Evolutionary conservation across 2,329 filamentous ascomycete genomes (phyloP).

Genomic region (Fusarium nematophilum): DNA sequence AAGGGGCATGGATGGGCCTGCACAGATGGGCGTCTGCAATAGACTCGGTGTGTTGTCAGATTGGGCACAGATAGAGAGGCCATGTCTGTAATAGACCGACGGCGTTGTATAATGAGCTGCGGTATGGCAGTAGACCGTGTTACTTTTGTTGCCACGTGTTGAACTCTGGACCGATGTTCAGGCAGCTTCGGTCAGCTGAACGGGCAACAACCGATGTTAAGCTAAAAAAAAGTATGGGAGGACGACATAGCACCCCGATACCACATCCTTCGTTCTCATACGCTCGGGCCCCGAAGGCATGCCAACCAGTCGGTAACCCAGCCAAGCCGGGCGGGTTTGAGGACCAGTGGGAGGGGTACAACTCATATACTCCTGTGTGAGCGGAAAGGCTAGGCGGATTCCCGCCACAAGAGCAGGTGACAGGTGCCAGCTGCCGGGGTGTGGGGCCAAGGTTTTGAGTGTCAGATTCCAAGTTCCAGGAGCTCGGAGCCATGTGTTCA

Average conservation of each 20-base stretch:
- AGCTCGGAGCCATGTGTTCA: constrained; percentile 18
- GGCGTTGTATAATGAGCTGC: neutral
- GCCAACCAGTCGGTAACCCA: constrained; percentile 3
- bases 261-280: neutral
- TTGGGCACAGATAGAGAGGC: constrained; percentile 1
- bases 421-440: constrained; percentile 13
- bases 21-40: constrained; percentile 10
- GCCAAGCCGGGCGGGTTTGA: constrained; percentile 3
- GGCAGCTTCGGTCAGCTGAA: neutral
- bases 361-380: neutral
- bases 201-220: neutral
- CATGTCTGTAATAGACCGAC: constrained; percentile 4
- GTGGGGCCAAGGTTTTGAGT: constrained; percentile 10
- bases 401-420: constrained; percentile 12
- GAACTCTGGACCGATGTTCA: neutral
- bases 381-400: constrained; percentile 9
- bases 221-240: neutral
- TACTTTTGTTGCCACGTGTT: constrained; percentile 15
- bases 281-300: neutral
- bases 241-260: neutral
- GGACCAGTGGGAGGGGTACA: constrained; percentile 4
- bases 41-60: constrained; percentile 23
- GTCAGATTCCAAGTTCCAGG: constrained; percentile 21
- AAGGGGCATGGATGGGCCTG: constrained; percentile 8
- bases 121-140: neutral